These are phyloP conservation scores for Starmera caribaea DNA, from an alignment of 805 yeast species.

Conservation along the genomic window DNA sequence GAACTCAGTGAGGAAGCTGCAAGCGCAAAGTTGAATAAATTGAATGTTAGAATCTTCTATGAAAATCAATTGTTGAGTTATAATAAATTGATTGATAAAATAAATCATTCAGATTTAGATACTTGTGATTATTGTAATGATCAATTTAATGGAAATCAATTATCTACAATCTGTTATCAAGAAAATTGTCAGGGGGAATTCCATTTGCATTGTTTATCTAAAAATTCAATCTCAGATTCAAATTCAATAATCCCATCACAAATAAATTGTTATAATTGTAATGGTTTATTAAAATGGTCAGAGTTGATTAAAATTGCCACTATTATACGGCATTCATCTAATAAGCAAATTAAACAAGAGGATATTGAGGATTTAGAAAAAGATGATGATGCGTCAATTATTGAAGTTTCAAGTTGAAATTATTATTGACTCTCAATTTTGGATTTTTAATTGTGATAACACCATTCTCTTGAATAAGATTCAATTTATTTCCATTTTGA, in stretches of 20 bases:
- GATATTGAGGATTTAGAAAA: neutral
- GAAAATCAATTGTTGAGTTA: conserved; percentile 8
- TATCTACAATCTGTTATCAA: conserved; percentile 25
- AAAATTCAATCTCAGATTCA: neutral
- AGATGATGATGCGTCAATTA: neutral
- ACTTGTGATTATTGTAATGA: conserved; percentile 16
- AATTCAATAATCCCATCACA: conserved; percentile 18
- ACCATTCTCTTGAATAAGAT: conserved; percentile 15
- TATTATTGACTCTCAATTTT: conserved; percentile 29
- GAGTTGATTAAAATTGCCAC: conserved; percentile 18
- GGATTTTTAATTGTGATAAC: conserved; percentile 39
- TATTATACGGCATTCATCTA: neutral
- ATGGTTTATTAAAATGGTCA: conserved; percentile 19
- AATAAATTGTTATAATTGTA: conserved; percentile 23
- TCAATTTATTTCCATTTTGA: conserved; percentile 31
- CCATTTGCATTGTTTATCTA: conserved; percentile 33
- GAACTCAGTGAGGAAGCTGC: no score
- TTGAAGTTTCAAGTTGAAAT: conserved; percentile 37
- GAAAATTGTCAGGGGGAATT: conserved; percentile 21
- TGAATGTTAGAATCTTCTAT: no score
- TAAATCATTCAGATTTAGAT: conserved; percentile 21
- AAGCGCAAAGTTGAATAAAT: conserved; percentile 5
- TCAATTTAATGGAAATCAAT: conserved; percentile 15
- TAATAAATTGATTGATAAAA: conserved; percentile 13
- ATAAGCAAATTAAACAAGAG: conserved; percentile 1